These are phyloP conservation scores for Penicillium olsonii DNA, from an alignment of 2,329 filamentous ascomycete genomes.

Conservation along the genomic window DNA sequence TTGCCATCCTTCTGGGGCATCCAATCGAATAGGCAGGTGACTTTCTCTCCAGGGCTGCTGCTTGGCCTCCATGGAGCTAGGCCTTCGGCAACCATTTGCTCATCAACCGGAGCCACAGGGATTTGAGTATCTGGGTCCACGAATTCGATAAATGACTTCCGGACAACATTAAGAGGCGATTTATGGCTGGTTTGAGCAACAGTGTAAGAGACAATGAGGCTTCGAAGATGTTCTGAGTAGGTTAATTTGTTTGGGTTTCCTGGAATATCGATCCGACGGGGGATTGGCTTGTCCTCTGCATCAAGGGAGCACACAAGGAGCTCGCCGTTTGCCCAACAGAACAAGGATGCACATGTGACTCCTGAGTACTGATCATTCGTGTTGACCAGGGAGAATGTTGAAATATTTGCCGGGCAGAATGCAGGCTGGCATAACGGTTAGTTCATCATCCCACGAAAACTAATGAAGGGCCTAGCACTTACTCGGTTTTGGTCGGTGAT, in stretches of 20 bases:
- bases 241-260: conserved; percentile 46
- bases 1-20: conserved; percentile 36
- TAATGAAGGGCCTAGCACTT: conserved; percentile 15
- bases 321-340: conserved; percentile 50
- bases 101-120: conserved; percentile 15
- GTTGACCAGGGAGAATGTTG: conserved; percentile 39
- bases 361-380: conserved; percentile 20
- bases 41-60: conserved; percentile 41
- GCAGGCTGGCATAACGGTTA: conserved; percentile 34
- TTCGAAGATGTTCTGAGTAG: conserved; percentile 49
- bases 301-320: conserved; percentile 53
- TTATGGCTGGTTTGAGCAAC: conserved; percentile 26
- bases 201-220: conserved; percentile 53
- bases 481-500: conserved; percentile 47
- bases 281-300: conserved; percentile 42
- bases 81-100: conserved; percentile 7
- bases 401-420: conserved; percentile 38
- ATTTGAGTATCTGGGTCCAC: conserved; percentile 39
- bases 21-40: conserved; percentile 47
- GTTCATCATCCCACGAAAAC: conserved; percentile 3
- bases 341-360: conserved; percentile 45
- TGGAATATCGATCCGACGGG: conserved; percentile 41
- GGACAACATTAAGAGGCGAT: conserved; percentile 33
- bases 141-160: conserved; percentile 40
- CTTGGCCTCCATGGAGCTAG: conserved; percentile 28